Conservation (phyloP, 768 basidiomycete species). For the Boletus insuetus region DNA sequence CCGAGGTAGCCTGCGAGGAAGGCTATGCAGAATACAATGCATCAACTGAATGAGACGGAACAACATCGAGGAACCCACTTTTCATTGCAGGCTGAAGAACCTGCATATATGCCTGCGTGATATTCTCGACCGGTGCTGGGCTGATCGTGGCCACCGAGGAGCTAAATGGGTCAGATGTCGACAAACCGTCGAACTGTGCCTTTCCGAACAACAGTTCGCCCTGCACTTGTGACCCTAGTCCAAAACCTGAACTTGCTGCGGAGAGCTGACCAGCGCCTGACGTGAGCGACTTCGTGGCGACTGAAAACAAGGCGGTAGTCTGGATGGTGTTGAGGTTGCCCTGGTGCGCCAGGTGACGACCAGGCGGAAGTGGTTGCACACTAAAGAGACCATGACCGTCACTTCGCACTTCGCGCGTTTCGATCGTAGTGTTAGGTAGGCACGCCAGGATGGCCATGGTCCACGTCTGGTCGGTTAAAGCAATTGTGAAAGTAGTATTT, state of each 20-base stretch:
- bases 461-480: constrained; percentile 18
- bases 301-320: constrained; percentile 23
- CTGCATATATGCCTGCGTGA: constrained; percentile 19
- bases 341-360: constrained; percentile 13
- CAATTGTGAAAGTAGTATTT: constrained; percentile 10
- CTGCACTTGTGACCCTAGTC: constrained; percentile 19
- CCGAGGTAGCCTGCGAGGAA: constrained; percentile 24
- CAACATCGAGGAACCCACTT: constrained; percentile 3
- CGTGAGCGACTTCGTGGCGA: constrained; percentile 13
- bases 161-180: not conserved
- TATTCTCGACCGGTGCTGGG: constrained; percentile 6
- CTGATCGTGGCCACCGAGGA: not conserved
- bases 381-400: constrained; percentile 15
- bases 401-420: constrained; percentile 29
- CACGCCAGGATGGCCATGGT: constrained; percentile 21
- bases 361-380: constrained; percentile 16
- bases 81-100: constrained; percentile 22
- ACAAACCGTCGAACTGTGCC: constrained; percentile 10
- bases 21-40: not conserved
- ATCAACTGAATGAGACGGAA: not conserved
- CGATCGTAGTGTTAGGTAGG: constrained; percentile 20
- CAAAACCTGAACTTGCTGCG: not conserved
- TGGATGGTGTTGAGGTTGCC: constrained; percentile 26
- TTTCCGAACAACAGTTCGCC: constrained; percentile 22
- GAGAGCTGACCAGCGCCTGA: not conserved